phyloP scores from a whole-genome alignment of 2,329 filamentous ascomycete species.

The Aureobasidium pullulans region DNA sequence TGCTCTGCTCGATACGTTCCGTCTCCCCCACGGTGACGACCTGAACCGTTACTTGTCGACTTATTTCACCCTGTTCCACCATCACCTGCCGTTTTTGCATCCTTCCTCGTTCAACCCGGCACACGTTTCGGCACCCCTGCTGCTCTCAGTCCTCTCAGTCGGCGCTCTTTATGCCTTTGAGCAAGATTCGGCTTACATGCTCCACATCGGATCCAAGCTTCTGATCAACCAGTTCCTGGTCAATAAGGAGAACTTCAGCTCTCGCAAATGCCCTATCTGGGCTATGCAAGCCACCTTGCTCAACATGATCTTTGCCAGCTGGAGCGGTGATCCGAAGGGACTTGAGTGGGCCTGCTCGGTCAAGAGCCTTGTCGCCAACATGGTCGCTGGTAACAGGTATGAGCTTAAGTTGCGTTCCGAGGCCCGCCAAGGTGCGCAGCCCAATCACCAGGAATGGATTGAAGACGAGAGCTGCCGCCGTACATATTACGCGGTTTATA shows the following conservation, averaged over 20 bases:
- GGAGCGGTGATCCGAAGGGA: conserved; percentile 96
- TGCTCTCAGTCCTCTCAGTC: conserved; percentile 88
- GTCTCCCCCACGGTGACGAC: conserved; percentile 69
- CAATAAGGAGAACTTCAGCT: conserved; percentile 98
- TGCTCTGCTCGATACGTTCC: conserved; percentile 80
- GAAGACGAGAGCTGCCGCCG: conserved; percentile 94
- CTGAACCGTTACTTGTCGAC: conserved; percentile 90
- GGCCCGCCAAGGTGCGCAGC: conserved; percentile 66
- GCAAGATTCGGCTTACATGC: conserved; percentile 91
- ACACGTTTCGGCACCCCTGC: conserved; percentile 68
- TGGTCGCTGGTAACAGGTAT: conserved; percentile 96
- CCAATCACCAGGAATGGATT: conserved; percentile 84
- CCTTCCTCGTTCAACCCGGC: conserved; percentile 82
- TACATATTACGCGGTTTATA: conserved; percentile 97
- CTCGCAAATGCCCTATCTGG: conserved; percentile 93
- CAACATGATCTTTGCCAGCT: conserved; percentile 99
- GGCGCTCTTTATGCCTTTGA: conserved; percentile 95
- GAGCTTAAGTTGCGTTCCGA: conserved; percentile 91
- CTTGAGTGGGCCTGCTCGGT: conserved; percentile 98
- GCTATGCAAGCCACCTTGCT: conserved; percentile 95
- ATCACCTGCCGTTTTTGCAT: conserved; percentile 92
- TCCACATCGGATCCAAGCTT: conserved; percentile 96
- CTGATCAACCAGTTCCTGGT: conserved; percentile 94
- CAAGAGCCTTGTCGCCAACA: conserved; percentile 94
- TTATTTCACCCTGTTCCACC: conserved; percentile 95